Evolutionary conservation across 345 rosid species (phyloP).

Genomic region (Brassica carinata): DNA sequence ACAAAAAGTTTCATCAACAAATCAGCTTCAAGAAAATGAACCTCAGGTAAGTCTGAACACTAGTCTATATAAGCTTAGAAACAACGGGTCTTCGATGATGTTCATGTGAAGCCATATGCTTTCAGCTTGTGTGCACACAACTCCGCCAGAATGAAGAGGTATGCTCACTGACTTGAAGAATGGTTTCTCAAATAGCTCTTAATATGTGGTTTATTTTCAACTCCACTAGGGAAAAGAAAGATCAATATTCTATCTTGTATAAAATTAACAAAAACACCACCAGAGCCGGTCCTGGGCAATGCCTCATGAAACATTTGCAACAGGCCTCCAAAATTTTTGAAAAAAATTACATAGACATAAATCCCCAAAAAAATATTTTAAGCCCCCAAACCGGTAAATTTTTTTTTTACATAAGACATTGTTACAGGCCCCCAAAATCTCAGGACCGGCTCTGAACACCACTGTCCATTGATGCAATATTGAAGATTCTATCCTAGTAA

Average conservation of each 20-base stretch:
- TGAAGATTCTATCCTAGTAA: background rate
- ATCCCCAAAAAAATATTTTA: too few species aligned
- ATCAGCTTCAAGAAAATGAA: too few species aligned
- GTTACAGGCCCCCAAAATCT: too few species aligned
- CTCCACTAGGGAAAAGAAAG: background rate
- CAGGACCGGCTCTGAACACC: too few species aligned
- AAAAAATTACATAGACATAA: too few species aligned
- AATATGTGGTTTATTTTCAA: background rate
- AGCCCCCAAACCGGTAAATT: too few species aligned
- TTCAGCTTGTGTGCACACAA: background rate
- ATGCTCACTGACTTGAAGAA: background rate
- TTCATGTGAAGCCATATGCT: background rate
- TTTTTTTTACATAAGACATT: too few species aligned
- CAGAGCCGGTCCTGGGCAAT: too few species aligned
- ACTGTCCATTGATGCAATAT: background rate
- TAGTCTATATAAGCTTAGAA: background rate
- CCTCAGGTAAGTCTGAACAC: too few species aligned
- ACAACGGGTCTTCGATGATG: background rate
- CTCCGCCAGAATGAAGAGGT: background rate
- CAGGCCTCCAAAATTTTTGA: too few species aligned
- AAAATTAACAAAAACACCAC: background rate
- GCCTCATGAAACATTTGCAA: too few species aligned
- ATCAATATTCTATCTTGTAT: background rate
- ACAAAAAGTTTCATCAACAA: too few species aligned
- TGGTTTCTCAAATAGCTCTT: background rate